Base-by-base conservation (phyloP, 495 filamentous ascomycete genomes). In the Neurospora hispaniola region DNA sequence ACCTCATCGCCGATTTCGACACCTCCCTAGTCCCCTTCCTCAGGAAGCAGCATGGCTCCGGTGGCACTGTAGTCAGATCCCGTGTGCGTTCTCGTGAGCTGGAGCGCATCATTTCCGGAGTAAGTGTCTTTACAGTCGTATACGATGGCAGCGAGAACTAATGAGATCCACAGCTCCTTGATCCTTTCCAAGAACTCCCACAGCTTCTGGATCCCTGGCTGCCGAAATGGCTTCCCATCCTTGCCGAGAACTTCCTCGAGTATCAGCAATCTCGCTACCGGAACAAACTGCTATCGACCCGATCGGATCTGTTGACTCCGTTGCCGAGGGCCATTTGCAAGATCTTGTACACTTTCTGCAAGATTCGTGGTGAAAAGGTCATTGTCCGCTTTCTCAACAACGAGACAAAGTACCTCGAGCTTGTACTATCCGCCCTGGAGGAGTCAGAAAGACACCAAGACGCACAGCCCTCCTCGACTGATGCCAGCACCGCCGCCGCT, bases 151-250 rank as follows among this genome's bases (percentile, higher is more conserved):
- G 38, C 18, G 41, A n/a, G 39, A 43, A 27, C 76, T 83, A 43
- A 80, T 71, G 44, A 48, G 27, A 31, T 12, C 12, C 71, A 5
- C 41, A 81, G 81, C 81, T 97, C 85, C 86, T 99, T 42, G 94
- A 97, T 73, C 93, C 91, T 43, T 98, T 98, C 78, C 96, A 97
- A 85, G 96, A 98, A 83, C 91, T 93, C 76, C 95, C 96, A 23
- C 96, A 99, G 79, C 88, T 99, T 5, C 88, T 99, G n/a, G 96
- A 99, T 81, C 90, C 94, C 1, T 85, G 96, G 79, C 86, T 99
- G 62, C 88, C 90, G 72, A 84, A 83, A 72, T 88, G 96, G 78
- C 80, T 99, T 46, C 88, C 92, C 42, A 84, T 86, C 9, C 85
- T 98, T 66, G 89, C 92, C 23, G 85, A 88, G 78, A 90, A 91